Evolutionary conservation across 768 basidiomycete species (phyloP).

Genomic region (Pisolithus marmoratus): DNA sequence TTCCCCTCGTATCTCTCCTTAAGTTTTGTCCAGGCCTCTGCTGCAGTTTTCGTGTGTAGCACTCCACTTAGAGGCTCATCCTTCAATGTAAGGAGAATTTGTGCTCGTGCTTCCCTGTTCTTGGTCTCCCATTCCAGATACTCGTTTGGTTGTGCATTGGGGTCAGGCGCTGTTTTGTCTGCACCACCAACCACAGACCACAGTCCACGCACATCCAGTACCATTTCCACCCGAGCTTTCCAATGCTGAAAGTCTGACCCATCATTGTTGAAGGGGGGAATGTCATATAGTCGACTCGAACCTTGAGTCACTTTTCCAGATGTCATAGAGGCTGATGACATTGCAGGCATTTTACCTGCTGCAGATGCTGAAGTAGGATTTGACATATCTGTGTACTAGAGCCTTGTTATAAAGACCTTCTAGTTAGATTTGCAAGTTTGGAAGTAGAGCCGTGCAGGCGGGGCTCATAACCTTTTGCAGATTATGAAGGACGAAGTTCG

Average conservation of each 20-base stretch:
- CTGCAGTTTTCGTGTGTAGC: slow-evolving; percentile 5
- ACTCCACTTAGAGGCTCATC: slow-evolving; percentile 19
- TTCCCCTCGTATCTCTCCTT: slow-evolving; percentile 14
- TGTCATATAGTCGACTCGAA: slow-evolving; percentile 3
- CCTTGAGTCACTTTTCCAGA: too few species aligned
- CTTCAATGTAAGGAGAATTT: slow-evolving; percentile 19
- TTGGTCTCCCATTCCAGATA: not conserved
- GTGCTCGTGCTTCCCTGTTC: slow-evolving; percentile 14
- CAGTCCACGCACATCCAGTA: slow-evolving; percentile 11
- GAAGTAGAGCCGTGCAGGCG: too few species aligned
- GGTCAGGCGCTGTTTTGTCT: not conserved
- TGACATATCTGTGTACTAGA: too few species aligned
- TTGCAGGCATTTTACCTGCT: too few species aligned
- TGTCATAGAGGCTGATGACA: too few species aligned
- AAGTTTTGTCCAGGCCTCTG: slow-evolving; percentile 17
- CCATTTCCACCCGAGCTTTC: slow-evolving; percentile 8
- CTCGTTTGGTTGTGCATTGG: not conserved
- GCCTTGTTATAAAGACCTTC: too few species aligned
- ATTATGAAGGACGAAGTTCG: too few species aligned
- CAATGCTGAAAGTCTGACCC: slow-evolving; percentile 9
- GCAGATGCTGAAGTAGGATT: too few species aligned
- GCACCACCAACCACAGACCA: slow-evolving; percentile 1
- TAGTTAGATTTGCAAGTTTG: too few species aligned
- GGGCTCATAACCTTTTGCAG: too few species aligned
- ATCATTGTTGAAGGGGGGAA: slow-evolving; percentile 6